Percentiles rank a stretch among this genome's conserved stretches.
These are phyloP conservation scores for Hypomyces perniciosus DNA, from an alignment of 2,329 filamentous ascomycete species.

Conservation along the genomic window DNA sequence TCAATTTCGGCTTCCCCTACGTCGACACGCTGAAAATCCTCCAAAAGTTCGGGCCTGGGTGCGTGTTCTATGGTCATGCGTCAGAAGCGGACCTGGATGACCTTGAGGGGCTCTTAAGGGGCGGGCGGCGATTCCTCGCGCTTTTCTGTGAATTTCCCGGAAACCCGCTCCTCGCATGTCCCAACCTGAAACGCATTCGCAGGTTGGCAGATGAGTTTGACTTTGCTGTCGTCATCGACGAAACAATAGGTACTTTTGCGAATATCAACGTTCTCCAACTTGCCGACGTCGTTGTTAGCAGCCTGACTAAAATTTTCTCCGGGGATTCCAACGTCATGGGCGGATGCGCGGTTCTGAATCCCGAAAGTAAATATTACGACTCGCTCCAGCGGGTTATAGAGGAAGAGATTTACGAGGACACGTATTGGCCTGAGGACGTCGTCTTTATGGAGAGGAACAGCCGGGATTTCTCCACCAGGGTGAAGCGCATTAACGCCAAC, in stretches of 20 bases:
- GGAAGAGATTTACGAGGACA: conserved; percentile 67
- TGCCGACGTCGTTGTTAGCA: conserved; percentile 89
- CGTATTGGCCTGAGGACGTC: conserved; percentile 89
- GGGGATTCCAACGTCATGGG: conserved; percentile 99
- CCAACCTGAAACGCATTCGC: conserved; percentile 77
- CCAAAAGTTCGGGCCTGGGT: conserved; percentile 88
- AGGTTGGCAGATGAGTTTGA: conserved; percentile 73
- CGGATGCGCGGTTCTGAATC: conserved; percentile 63
- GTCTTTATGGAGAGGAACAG: conserved; percentile 96
- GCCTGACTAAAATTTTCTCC: conserved; percentile 93
- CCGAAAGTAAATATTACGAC: conserved; percentile 62
- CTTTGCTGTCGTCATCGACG: conserved; percentile 88
- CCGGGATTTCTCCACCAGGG: conserved; percentile 78
- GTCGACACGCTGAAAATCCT: conserved; percentile 94
- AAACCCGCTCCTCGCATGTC: conserved; percentile 82
- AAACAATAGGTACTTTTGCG: conserved; percentile 93
- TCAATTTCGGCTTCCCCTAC: conserved; percentile 96
- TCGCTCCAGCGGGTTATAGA: conserved; percentile 61
- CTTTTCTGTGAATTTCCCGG: conserved; percentile 94
- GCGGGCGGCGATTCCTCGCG: conserved; percentile 70
- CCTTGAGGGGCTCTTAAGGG: conserved; percentile 63
- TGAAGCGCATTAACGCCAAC: conserved; percentile 78
- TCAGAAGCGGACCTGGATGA: conserved; percentile 75
- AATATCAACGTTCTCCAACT: conserved; percentile 90
- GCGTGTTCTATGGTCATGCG: conserved; percentile 79